Evolutionary conservation across 441 rosid species (phyloP).

Genomic region (Macaranga tanarius): DNA sequence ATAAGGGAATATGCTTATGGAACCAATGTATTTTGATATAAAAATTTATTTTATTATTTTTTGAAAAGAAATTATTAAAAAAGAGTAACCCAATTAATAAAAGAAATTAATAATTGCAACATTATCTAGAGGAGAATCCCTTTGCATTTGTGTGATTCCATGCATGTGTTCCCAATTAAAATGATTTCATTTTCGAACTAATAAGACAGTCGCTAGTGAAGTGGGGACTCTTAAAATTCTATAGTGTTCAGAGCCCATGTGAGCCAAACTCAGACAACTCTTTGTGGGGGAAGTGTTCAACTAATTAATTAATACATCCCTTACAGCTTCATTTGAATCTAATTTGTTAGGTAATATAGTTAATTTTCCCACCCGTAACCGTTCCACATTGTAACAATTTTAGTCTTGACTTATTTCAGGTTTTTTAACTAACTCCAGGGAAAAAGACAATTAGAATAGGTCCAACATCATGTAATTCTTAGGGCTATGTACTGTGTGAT

Average conservation of each 20-base stretch:
- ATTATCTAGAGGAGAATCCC: neutral
- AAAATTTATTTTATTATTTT: no score
- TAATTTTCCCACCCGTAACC: neutral
- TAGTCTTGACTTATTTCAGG: neutral
- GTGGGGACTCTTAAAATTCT: slow-evolving; percentile 19
- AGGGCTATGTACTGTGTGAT: no score
- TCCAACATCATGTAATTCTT: no score
- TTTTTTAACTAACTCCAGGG: no score
- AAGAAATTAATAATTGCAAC: neutral
- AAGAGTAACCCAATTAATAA: neutral
- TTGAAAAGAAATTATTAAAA: no score
- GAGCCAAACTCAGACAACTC: slow-evolving; percentile 23
- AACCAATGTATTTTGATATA: no score
- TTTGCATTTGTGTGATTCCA: neutral
- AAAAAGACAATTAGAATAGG: no score
- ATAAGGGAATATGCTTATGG: no score
- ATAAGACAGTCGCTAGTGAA: neutral
- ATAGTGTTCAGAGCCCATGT: slow-evolving; percentile 23
- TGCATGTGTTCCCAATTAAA: slow-evolving; percentile 15
- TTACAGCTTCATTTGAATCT: neutral
- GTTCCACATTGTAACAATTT: neutral
- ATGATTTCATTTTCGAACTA: neutral
- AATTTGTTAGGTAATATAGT: slow-evolving; percentile 22
- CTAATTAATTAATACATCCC: slow-evolving; percentile 2
- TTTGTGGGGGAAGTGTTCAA: slow-evolving; percentile 15